These are phyloP conservation scores for Dittrichia graveolens DNA, from an alignment of 129 eudicot genomes.

Conservation along the genomic window DNA sequence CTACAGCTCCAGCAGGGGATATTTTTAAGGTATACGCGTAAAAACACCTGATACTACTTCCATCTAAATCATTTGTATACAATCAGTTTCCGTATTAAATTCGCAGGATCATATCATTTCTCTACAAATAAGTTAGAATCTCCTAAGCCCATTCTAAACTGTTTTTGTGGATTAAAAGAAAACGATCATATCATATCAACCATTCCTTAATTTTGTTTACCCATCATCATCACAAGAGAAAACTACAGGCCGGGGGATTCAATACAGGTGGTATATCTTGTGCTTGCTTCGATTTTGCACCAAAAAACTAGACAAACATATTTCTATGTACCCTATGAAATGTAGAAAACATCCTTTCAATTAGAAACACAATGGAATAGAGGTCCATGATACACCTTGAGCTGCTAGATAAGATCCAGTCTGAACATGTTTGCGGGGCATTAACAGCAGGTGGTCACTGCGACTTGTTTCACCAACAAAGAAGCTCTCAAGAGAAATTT, in stretches of 20 bases:
- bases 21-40: neutral
- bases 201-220: neutral
- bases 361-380: too few relatives aligned
- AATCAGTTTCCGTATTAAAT: neutral
- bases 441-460: neutral
- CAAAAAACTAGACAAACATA: too few relatives aligned
- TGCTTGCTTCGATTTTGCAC: too few relatives aligned
- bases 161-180: too few relatives aligned
- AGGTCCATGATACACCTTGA: neutral
- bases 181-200: neutral
- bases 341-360: too few relatives aligned
- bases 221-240: too few relatives aligned
- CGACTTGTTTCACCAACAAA: constrained; percentile 5
- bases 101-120: neutral
- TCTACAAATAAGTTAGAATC: neutral
- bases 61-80: neutral
- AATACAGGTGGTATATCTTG: too few relatives aligned
- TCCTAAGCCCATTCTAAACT: too few relatives aligned
- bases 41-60: neutral
- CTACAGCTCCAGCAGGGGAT: neutral
- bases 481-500: neutral
- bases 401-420: neutral
- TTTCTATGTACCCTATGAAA: too few relatives aligned
- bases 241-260: too few relatives aligned
- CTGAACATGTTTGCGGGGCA: neutral